Evolutionary conservation across 2,329 filamentous ascomycete species (phyloP), one percentile per base, ranked within the genome.

Genomic region (Trichoderma atroviride): DNA sequence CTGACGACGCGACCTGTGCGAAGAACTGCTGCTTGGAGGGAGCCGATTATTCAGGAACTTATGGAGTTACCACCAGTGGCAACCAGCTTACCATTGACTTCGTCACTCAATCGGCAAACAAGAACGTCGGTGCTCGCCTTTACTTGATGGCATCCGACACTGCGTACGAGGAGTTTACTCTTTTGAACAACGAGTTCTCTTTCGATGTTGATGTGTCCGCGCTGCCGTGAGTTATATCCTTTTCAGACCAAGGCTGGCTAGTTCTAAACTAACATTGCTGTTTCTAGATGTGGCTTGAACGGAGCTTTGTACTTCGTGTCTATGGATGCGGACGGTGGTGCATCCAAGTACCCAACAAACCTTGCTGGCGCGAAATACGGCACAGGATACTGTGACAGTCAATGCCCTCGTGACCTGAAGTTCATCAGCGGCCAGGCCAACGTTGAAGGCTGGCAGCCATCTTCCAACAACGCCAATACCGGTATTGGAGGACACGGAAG

Each of bases 171-270:
- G 84, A 86, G 76, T 89, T 92, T 80, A 84, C 87, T 70, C 82
- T 92, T 69, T 82, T 88, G 66, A 88, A 88, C 79, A 85, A 89
- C 75, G 90, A 92, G 79, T 89, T 92, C 80, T 89, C 88, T 67
- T 91, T 92, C 71, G 89, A 92, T 68, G 89, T 92, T 31, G 90
- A 92, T 76, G 87, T 91, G 56, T 91, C 89, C 24, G 35, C 37
- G 22, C 27, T 70, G 13, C 58, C 58, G 67, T 69, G 50, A 62
- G 66, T 61, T 62, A 62, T 11, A 31, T 22, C 19, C 6, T 10
- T 24, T 13, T 10, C 29, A 24, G n/a, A 22, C 2, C 4, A 16
- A 35, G 3, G 14, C 7, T 10, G 7, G 27, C 6, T 13, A 3
- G 13, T 6, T 33, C 29, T 10, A 2, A 9, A 29, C 55, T 62